These are phyloP conservation scores for Apiospora arundinis DNA, from an alignment of 2,329 filamentous ascomycete genomes.

Conservation along the genomic window DNA sequence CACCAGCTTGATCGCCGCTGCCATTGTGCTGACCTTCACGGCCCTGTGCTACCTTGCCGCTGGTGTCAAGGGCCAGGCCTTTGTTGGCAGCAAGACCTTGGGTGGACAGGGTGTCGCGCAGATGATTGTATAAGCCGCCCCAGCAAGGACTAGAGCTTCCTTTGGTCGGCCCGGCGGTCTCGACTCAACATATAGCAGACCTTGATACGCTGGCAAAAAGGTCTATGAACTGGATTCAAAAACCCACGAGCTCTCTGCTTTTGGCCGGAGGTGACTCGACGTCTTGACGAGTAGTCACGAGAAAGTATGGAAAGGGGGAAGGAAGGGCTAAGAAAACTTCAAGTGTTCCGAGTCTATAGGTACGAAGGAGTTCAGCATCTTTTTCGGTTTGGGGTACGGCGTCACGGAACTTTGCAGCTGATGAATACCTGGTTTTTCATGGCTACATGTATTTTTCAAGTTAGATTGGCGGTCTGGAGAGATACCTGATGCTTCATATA, in stretches of 20 bases:
- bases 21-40: slow-evolving; percentile 79
- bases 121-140: slow-evolving; percentile 82
- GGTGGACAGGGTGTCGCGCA: slow-evolving; percentile 93
- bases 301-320: background rate
- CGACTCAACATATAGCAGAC: background rate
- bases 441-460: background rate
- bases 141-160: background rate
- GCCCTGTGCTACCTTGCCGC: slow-evolving; percentile 82
- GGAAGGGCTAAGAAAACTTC: background rate
- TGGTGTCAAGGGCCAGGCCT: slow-evolving; percentile 81
- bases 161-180: background rate
- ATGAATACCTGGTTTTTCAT: background rate
- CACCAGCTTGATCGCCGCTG: slow-evolving; percentile 84
- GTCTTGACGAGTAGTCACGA: slow-evolving; percentile 12
- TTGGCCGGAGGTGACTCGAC: background rate
- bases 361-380: slow-evolving; percentile 11
- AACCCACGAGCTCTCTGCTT: background rate
- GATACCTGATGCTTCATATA: slow-evolving; percentile 1
- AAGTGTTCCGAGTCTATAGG: background rate
- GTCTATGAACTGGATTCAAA: slow-evolving; percentile 13
- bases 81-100: slow-evolving; percentile 93
- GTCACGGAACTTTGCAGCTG: slow-evolving; percentile 13
- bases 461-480: background rate
- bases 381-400: slow-evolving; percentile 11
- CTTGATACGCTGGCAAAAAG: background rate